Conservation (phyloP, 805 yeast species). For the Saccharomyces jurei region DNA sequence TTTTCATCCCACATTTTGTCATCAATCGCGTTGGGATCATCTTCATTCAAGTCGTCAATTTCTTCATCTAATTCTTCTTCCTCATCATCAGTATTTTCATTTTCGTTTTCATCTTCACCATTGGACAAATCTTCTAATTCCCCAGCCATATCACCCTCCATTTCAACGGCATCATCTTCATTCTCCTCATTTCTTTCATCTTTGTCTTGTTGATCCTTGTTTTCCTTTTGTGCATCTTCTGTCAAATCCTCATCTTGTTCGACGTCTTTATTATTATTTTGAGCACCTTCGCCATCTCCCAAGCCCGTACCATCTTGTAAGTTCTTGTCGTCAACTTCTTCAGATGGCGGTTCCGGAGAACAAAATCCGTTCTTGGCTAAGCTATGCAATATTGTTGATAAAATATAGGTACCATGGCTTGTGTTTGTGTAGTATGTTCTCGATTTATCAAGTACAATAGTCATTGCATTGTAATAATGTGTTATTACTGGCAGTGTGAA, state of each 20-base stretch:
- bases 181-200: constrained; percentile 37
- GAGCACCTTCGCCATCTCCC: constrained; percentile 89
- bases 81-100: constrained; percentile 42
- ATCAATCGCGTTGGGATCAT: constrained; percentile 91
- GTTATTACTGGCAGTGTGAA: constrained; percentile 56
- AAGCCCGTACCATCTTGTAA: constrained; percentile 82
- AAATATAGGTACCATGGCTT: constrained; percentile 53
- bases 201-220: constrained; percentile 64
- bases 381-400: constrained; percentile 47
- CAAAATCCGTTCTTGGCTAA: constrained; percentile 83
- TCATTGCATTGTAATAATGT: constrained; percentile 48
- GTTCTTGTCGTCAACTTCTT: constrained; percentile 55
- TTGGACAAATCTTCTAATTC: constrained; percentile 72
- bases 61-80: constrained; percentile 79
- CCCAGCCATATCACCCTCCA: constrained; percentile 97
- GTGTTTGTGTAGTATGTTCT: constrained; percentile 43
- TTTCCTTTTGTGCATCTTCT: constrained; percentile 68
- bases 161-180: constrained; percentile 76
- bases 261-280: constrained; percentile 71
- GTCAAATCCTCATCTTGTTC: constrained; percentile 87
- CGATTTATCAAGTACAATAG: constrained; percentile 37
- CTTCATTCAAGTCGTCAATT: constrained; percentile 77
- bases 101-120: constrained; percentile 50
- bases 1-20: constrained; percentile 98
- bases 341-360: constrained; percentile 70